Evolutionary conservation across 2,329 filamentous ascomycete genomes (phyloP), one percentile per base, ranked within the genome.

Genomic region (Rhexocercosporidium sp.): DNA sequence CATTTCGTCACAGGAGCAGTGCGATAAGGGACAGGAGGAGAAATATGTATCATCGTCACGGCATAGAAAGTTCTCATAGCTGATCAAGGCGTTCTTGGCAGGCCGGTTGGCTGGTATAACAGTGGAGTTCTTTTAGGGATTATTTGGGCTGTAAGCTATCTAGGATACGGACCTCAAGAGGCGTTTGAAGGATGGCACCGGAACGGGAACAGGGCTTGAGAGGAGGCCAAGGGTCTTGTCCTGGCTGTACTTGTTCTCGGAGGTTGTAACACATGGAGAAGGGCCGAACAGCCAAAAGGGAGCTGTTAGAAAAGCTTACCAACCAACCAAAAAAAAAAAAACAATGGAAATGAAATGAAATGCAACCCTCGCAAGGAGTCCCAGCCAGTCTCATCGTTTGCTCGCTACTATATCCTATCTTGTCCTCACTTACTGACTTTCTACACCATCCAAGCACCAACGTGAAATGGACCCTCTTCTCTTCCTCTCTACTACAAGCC

Each of bases 351-450:
- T n/a, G n/a, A n/a, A n/a, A n/a, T n/a, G n/a, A n/a, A n/a, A n/a
- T n/a, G n/a, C n/a, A n/a, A n/a, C n/a, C n/a, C n/a, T n/a, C n/a
- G n/a, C n/a, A n/a, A n/a, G n/a, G n/a, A n/a, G n/a, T n/a, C n/a
- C n/a, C n/a, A n/a, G n/a, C n/a, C n/a, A n/a, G n/a, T n/a, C n/a
- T 44, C n/a, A 44, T 44, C 14, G 39, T 18, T 18, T 16, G n/a
- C 51, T 56, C 51, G 51, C 51, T 56, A 56, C 34, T 12, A 37
- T 37, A 34, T 56, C 51, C 51, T 56, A 56, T 56, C 51, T 56
- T 29, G 31, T 56, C 20, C n/a, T 1, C 37, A 56, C 31, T 56
- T 37, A 44, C 39, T 44, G 12, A 7, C 34, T 7, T 39, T 39
- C 34, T 7, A 39, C n/a, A n/a, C n/a, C 7, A 39, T 7, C 7